phyloP scores from a whole-genome alignment of 1,284 basidiomycete genomes.

The Boletellus deceptivus region DNA sequence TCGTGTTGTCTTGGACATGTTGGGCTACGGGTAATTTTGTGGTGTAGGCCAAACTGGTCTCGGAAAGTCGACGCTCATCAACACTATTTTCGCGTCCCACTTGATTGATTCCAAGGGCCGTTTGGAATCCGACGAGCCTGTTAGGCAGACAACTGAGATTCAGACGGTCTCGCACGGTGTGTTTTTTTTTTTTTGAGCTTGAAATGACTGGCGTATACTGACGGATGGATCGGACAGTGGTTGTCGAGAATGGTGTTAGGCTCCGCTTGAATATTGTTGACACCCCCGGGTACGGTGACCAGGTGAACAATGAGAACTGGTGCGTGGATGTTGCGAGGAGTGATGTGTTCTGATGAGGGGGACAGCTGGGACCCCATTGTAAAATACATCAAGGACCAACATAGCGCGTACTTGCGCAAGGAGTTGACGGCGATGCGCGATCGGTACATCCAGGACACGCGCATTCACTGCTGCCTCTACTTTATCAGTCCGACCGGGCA shows the following conservation, averaged over 20 bases:
- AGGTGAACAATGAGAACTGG: constrained; percentile 99
- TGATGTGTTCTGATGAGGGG: constrained; percentile 5
- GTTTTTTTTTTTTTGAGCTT: constrained; percentile 29
- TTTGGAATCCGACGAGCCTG: constrained; percentile 80
- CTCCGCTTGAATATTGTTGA: constrained; percentile 98
- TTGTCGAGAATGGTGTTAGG: constrained; percentile 94
- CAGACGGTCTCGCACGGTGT: constrained; percentile 91
- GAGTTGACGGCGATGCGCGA: constrained; percentile 99
- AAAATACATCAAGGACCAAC: constrained; percentile 99
- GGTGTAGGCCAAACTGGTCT: constrained; percentile 89
- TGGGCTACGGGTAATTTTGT: neutral
- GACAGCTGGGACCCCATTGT: constrained; percentile 96
- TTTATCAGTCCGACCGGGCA: constrained; percentile 98
- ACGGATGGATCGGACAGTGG: constrained; percentile 53
- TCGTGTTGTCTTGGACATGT: constrained; percentile 18
- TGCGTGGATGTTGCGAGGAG: constrained; percentile 39
- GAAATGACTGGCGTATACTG: neutral
- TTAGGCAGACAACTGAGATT: constrained; percentile 95
- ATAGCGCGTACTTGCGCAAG: constrained; percentile 97
- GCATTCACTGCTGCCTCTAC: constrained; percentile 98
- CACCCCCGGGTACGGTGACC: constrained; percentile 98
- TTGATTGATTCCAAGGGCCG: constrained; percentile 98
- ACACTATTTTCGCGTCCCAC: constrained; percentile 98
- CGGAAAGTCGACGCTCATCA: constrained; percentile 97
- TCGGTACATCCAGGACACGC: constrained; percentile 96